phyloP scores from a whole-genome alignment of 1,284 basidiomycete genomes.

The Heterobasidion occidentale region DNA sequence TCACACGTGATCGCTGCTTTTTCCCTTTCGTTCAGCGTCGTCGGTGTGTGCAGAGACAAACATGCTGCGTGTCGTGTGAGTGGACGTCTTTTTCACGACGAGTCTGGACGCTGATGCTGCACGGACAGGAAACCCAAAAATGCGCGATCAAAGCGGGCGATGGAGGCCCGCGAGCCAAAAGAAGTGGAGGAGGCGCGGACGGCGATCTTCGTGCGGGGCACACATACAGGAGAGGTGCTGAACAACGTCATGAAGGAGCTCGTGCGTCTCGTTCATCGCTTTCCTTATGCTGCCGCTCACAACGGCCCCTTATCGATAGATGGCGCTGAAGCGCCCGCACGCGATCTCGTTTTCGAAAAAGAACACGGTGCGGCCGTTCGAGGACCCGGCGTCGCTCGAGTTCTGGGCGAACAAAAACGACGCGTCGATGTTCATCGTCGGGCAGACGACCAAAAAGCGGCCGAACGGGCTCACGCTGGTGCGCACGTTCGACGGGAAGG shows the following conservation, averaged over 20 bases:
- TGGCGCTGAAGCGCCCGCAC: slow-evolving; percentile 85
- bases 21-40: not conserved
- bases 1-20: slow-evolving; percentile 1
- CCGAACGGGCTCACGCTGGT: slow-evolving; percentile 86
- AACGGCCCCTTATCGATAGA: too few relatives aligned
- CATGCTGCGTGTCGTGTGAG: slow-evolving; percentile 13
- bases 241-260: slow-evolving; percentile 83
- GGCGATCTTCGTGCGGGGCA: slow-evolving; percentile 87
- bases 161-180: slow-evolving; percentile 85
- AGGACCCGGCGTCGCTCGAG: slow-evolving; percentile 76
- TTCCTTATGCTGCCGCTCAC: not conserved
- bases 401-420: slow-evolving; percentile 97
- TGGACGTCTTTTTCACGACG: not conserved
- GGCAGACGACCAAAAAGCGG: slow-evolving; percentile 92
- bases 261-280: slow-evolving; percentile 36
- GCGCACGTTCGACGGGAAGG: slow-evolving; percentile 80
- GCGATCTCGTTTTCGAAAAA: slow-evolving; percentile 94
- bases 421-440: slow-evolving; percentile 85
- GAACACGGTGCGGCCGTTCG: slow-evolving; percentile 89
- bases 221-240: slow-evolving; percentile 77
- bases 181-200: slow-evolving; percentile 82
- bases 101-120: not conserved
- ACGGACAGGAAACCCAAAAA: slow-evolving; percentile 85
- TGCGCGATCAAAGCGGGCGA: slow-evolving; percentile 91
- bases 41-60: not conserved